These are phyloP conservation scores for Komagataella phaffii DNA, from an alignment of 805 yeast genomes.

Conservation along the genomic window DNA sequence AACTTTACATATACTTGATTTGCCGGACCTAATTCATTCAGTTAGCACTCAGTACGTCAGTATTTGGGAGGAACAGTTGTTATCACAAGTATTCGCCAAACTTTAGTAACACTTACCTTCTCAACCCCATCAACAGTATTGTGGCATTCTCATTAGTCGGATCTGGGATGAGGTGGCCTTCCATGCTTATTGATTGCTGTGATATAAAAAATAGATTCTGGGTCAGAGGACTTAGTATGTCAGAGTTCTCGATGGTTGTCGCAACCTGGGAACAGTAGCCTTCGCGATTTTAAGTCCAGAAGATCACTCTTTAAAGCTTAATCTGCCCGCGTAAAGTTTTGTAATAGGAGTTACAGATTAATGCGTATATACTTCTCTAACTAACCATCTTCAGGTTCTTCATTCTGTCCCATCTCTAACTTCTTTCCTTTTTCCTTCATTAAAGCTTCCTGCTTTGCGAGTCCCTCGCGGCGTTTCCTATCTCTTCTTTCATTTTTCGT, in stretches of 20 bases:
- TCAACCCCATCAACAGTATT: conserved; percentile 75
- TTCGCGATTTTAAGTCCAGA: neutral
- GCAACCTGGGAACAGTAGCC: neutral
- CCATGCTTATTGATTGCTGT: neutral
- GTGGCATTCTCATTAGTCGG: conserved; percentile 43
- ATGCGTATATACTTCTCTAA: neutral
- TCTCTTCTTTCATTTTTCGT: conserved; percentile 44
- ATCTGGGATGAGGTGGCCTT: neutral
- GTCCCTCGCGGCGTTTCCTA: conserved; percentile 39
- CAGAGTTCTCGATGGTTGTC: neutral
- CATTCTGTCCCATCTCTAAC: neutral
- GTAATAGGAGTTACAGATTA: no score
- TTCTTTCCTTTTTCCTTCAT: conserved; percentile 16
- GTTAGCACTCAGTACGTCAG: no score
- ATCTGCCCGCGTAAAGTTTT: no score
- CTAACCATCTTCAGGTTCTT: neutral
- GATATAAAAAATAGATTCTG: neutral
- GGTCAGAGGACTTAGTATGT: neutral
- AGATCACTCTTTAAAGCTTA: no score
- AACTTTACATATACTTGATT: conserved; percentile 90
- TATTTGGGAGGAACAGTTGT: neutral
- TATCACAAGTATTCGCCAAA: neutral
- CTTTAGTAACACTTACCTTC: conserved; percentile 28
- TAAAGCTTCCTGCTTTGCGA: conserved; percentile 19
- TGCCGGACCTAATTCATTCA: conserved; percentile 51